A percentile compares a stretch with the other conserved stretches of the same genome.
Conservation (phyloP, 2,329 filamentous ascomycete genomes). For the Diaporthe capsici region DNA sequence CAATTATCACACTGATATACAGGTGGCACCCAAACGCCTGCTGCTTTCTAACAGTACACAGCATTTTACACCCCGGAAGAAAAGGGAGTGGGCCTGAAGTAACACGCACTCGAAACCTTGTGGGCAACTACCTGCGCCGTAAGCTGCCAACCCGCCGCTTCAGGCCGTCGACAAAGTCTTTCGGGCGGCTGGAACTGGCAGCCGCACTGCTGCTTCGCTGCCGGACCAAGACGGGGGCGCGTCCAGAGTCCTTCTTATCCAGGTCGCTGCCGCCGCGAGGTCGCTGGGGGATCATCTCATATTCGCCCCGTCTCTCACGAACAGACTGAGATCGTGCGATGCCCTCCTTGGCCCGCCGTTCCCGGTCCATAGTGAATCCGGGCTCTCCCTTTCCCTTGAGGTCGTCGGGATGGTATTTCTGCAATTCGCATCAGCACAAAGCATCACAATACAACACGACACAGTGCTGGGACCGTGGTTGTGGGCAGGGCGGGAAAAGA, state of each 20-base stretch:
- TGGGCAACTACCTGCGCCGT: conserved; percentile 57
- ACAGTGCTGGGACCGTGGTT: background rate
- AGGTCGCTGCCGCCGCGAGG: conserved; percentile 42
- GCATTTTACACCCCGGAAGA: background rate
- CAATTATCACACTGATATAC: background rate
- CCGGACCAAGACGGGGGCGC: conserved; percentile 44
- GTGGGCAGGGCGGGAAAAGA: background rate
- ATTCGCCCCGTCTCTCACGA: conserved; percentile 53
- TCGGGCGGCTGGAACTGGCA: conserved; percentile 52
- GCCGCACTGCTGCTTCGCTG: conserved; percentile 60
- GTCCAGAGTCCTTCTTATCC: conserved; percentile 44
- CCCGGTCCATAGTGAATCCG: conserved; percentile 78
- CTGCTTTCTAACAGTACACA: background rate
- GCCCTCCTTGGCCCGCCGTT: conserved; percentile 71
- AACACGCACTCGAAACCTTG: background rate
- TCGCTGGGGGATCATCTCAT: conserved; percentile 63
- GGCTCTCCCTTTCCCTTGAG: conserved; percentile 88
- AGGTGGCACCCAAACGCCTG: background rate
- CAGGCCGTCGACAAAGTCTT: conserved; percentile 63
- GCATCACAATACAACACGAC: background rate
- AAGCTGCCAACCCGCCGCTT: conserved; percentile 69
- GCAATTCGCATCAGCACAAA: conserved; percentile 7
- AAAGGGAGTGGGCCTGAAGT: background rate
- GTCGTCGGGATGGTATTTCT: conserved; percentile 81
- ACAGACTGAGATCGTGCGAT: conserved; percentile 45